These are phyloP conservation scores for Morella rubra DNA, from an alignment of 306 rosid genomes.

Conservation along the genomic window DNA sequence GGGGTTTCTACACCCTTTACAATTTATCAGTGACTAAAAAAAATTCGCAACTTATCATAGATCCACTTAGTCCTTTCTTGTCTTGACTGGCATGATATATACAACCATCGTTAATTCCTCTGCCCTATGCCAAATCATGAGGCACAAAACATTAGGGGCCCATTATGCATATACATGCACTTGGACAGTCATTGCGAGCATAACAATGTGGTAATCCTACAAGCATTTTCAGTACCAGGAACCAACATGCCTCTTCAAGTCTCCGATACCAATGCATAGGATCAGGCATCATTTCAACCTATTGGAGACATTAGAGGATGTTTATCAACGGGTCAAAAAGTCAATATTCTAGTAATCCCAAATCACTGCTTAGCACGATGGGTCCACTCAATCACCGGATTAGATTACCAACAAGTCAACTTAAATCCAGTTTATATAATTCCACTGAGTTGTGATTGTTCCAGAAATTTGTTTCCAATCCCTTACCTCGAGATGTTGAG, in stretches of 20 bases:
- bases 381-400: not conserved
- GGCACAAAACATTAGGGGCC: not conserved
- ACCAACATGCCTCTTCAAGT: not conserved
- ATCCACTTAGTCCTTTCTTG: not conserved
- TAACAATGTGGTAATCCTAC: not conserved
- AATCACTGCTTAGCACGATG: not conserved
- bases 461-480: not conserved
- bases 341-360: conserved; percentile 3
- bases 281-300: conserved; percentile 4
- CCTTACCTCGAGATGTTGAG: conserved; percentile 97
- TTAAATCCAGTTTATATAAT: not conserved
- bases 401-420: conserved; percentile 1
- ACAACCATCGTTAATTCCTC: conserved; percentile 1
- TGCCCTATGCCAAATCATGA: not conserved
- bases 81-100: not conserved
- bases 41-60: not conserved
- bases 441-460: not conserved
- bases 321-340: not conserved
- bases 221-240: not conserved
- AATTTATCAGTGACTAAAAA: not conserved
- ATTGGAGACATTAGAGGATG: not conserved
- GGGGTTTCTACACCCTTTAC: not conserved
- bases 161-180: not conserved
- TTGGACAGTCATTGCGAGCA: not conserved
- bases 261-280: not conserved